Evolutionary conservation across 352 stramenopile genomes (phyloP).

Genomic region (Bremia lactucae): DNA sequence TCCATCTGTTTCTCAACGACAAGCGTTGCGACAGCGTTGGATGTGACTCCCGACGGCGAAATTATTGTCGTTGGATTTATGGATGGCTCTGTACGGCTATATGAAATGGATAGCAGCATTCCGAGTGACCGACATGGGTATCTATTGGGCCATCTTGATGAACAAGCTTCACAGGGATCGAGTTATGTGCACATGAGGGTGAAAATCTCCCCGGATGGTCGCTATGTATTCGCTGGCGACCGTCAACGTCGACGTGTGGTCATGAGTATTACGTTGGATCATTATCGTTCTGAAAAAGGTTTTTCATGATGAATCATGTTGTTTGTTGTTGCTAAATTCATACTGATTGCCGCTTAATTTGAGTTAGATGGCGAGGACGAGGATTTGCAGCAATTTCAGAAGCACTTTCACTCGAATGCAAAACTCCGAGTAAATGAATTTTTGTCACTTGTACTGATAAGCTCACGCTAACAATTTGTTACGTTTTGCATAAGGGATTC

Average conservation of each 20-base stretch:
- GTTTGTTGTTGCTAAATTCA: background rate
- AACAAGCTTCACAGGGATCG: constrained; percentile 48
- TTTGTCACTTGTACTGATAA: background rate
- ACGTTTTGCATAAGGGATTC: constrained; percentile 44
- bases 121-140: constrained; percentile 75
- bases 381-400: constrained; percentile 71
- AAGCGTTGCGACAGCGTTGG: constrained; percentile 56
- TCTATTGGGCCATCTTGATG: constrained; percentile 69
- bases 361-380: constrained; percentile 68
- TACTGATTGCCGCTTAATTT: background rate
- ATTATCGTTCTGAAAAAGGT: constrained; percentile 80
- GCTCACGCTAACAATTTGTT: background rate
- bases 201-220: constrained; percentile 67
- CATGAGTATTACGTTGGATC: constrained; percentile 75
- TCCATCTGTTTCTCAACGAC: constrained; percentile 78
- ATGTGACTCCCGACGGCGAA: constrained; percentile 68
- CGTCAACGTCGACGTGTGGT: constrained; percentile 52
- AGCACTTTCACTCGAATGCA: constrained; percentile 48
- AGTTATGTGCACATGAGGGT: constrained; percentile 45
- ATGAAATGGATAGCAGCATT: constrained; percentile 79
- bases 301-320: background rate
- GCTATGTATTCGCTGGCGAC: constrained; percentile 77
- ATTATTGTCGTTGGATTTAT: constrained; percentile 77
- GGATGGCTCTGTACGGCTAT: constrained; percentile 66
- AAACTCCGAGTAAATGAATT: constrained; percentile 40